Conservation (phyloP, 305 asterid genomes). For the Stenogyne calaminthoides region DNA sequence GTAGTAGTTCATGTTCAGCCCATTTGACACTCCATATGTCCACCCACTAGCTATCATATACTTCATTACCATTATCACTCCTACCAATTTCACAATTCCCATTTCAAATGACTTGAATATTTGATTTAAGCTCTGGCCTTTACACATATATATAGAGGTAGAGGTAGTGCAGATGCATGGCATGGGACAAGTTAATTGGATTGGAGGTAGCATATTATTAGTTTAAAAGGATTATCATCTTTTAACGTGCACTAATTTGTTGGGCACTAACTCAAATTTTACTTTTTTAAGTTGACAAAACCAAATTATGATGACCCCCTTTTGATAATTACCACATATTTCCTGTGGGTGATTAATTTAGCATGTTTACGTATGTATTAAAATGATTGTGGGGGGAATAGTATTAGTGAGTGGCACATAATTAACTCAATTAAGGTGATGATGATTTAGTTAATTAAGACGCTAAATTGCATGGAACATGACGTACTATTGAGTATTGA, state of each 20-base stretch:
- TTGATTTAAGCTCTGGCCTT: neutral
- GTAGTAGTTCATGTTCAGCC: conserved; percentile 74
- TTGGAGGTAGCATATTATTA: neutral
- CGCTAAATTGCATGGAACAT: conserved; percentile 32
- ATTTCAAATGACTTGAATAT: neutral
- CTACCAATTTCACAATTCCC: conserved; percentile 24
- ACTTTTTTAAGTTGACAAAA: conserved; percentile 20
- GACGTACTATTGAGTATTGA: conserved; percentile 14
- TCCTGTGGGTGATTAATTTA: conserved; percentile 1
- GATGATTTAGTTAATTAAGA: conserved; percentile 12
- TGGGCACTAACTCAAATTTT: conserved; percentile 24
- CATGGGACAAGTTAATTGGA: conserved; percentile 28
- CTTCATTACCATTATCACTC: conserved; percentile 38
- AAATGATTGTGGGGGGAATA: conserved; percentile 22
- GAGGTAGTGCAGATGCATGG: conserved; percentile 35
- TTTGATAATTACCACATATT: neutral
- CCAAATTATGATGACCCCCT: neutral
- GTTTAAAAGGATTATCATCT: conserved; percentile 2
- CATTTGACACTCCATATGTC: conserved; percentile 45
- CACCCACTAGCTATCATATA: conserved; percentile 36
- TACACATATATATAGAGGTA: conserved; percentile 12
- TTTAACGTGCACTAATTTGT: conserved; percentile 15
- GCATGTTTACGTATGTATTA: neutral
- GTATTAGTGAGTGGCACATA: conserved; percentile 34
- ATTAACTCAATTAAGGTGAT: conserved; percentile 21